These are phyloP conservation scores for Omphalea diandra DNA, from an alignment of 441 rosid species.

Conservation along the genomic window DNA sequence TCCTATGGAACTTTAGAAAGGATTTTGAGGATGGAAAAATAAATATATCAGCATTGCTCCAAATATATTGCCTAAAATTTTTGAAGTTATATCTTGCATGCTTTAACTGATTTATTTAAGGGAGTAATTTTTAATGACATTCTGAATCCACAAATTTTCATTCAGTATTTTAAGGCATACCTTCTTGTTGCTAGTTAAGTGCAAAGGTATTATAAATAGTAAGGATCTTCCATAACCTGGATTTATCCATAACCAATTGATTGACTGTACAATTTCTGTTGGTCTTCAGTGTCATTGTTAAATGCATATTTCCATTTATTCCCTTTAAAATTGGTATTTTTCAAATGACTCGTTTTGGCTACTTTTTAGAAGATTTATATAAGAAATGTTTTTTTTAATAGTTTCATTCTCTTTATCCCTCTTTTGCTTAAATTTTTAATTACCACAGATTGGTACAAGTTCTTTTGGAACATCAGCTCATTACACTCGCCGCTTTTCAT, in stretches of 20 bases:
- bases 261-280: neutral
- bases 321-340: neutral
- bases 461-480: constrained; percentile 77
- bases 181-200: neutral
- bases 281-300: neutral
- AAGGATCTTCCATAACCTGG: neutral
- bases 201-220: neutral
- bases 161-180: neutral
- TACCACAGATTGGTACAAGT: constrained; percentile 64
- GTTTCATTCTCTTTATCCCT: neutral
- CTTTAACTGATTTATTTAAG: neutral
- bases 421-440: constrained; percentile 17
- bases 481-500: constrained; percentile 66
- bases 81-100: neutral
- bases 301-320: neutral
- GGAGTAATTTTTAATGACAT: neutral
- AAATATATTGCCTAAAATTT: neutral
- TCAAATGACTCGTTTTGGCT: neutral
- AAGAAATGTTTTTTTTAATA: neutral
- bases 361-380: neutral
- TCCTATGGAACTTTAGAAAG: neutral
- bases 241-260: neutral
- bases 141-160: neutral
- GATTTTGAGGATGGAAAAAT: neutral
- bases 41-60: neutral